Evolutionary conservation across 306 rosid genomes (phyloP), one percentile per base, ranked within the genome.

Genomic region (Senna tora): DNA sequence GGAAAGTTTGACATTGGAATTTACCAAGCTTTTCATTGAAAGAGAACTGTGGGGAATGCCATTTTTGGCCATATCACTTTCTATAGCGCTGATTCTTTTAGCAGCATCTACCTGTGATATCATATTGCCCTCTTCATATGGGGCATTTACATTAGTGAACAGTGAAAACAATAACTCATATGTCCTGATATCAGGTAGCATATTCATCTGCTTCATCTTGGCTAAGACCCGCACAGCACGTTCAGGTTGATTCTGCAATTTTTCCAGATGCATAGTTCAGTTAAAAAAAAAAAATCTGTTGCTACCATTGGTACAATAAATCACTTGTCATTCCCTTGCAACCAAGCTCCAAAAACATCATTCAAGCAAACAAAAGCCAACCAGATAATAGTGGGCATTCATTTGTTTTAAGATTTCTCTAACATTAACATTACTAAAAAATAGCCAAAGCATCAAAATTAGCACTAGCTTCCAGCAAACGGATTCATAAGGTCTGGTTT

Each of bases 111-210:
- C 84, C 72, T 84, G 96, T 66, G 96, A 90, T 79, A 78, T 74
- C 68, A 67, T 67, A 83, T 85, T 77, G 20, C 88, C 87, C 69
- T 75, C 73, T 85, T 93, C 96, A 62, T 87, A 93, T 7, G 90
- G 96, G 75, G 88, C 83, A 79, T 90, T 90, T 65, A 93, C 96
- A 14, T 65, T 79, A 17, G 96, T 86, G 83, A 93, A 93, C 84
- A 93, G 80, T 33, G 84, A 87, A 85, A 88, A 90, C 61, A 93
- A 71, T 75, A 79, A 84, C 87, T 81, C 93, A 4, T 81, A 93
- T 45, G 96, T 93, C 87, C 70, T 63, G 70, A 85, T 80, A 87
- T 90, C 72, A 74, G 98, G 98, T 72, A 47, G 20, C 69, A 87
- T 42, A 57, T 87, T 79, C 32, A 81, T 65, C 55, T 63, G 82